Evolutionary conservation across 495 filamentous ascomycete genomes (phyloP).

Genomic region (Penicillium tannophilum): DNA sequence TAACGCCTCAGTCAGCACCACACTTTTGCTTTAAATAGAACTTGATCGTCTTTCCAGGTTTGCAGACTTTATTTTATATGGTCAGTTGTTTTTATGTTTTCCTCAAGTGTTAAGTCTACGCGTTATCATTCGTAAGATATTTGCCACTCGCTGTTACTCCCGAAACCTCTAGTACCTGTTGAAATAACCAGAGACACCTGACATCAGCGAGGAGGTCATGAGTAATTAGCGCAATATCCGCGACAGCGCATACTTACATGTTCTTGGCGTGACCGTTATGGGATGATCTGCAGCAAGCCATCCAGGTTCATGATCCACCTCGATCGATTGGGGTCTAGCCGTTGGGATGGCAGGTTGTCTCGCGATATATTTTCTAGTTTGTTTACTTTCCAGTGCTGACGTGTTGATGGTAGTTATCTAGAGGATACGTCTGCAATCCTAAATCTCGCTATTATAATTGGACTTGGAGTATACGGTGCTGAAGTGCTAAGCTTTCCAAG

Average conservation of each 20-base stretch:
- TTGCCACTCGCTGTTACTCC: background rate
- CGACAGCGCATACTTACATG: slow-evolving; percentile 21
- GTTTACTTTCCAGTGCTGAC: background rate
- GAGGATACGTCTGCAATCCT: background rate
- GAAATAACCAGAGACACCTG: slow-evolving; percentile 17
- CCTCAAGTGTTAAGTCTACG: background rate
- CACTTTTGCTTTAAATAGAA: too few relatives aligned
- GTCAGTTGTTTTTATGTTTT: background rate
- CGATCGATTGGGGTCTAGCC: background rate
- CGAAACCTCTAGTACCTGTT: background rate
- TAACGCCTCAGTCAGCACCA: background rate
- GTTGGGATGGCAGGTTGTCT: background rate
- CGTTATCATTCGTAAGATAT: background rate
- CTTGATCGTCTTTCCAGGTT: too few relatives aligned
- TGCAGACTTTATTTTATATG: background rate
- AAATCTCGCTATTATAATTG: too few relatives aligned
- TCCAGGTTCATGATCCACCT: background rate
- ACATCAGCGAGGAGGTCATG: background rate
- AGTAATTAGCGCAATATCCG: slow-evolving; percentile 17
- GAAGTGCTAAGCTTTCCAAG: too few relatives aligned
- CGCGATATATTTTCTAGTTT: background rate
- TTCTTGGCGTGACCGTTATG: slow-evolving; percentile 2
- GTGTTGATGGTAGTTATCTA: too few relatives aligned
- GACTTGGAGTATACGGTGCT: too few relatives aligned
- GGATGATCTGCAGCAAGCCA: slow-evolving; percentile 17